phyloP scores from a whole-genome alignment of 1,284 basidiomycete genomes.

The Serendipita sp. region DNA sequence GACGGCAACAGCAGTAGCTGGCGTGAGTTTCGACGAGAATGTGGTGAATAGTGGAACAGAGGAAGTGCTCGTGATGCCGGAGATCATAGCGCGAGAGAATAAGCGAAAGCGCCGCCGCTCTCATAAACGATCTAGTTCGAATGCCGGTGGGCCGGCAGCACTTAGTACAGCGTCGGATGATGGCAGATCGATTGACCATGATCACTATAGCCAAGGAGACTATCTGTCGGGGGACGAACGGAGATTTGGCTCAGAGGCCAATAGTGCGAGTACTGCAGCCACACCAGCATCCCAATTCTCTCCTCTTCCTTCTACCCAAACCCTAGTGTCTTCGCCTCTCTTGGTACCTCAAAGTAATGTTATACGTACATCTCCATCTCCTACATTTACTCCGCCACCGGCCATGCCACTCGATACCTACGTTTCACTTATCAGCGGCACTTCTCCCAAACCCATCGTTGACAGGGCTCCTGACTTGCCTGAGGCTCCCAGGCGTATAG shows the following conservation, averaged over 20 bases:
- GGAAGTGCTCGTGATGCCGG: constrained; percentile 3
- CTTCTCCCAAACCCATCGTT: neutral
- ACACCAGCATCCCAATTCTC: constrained; percentile 5
- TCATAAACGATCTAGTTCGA: neutral
- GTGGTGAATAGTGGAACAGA: neutral
- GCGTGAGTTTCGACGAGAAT: neutral
- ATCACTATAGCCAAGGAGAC: neutral
- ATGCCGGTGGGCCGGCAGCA: neutral
- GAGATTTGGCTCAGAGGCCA: neutral
- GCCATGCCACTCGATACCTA: neutral
- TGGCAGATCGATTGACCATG: neutral
- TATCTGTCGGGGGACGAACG: neutral
- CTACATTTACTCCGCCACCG: neutral
- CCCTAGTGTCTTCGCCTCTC: neutral
- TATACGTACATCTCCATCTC: neutral
- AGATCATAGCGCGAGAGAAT: constrained; percentile 2
- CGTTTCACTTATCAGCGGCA: neutral
- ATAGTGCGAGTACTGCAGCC: neutral
- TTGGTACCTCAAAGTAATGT: neutral
- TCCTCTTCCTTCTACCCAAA: neutral
- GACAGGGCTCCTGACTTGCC: neutral
- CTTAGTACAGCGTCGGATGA: neutral
- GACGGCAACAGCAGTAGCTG: neutral
- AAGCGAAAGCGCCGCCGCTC: neutral
- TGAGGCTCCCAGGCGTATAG: constrained; percentile 1